Evolutionary conservation across 768 basidiomycete species (phyloP).

Genomic region (Boletus edulis): DNA sequence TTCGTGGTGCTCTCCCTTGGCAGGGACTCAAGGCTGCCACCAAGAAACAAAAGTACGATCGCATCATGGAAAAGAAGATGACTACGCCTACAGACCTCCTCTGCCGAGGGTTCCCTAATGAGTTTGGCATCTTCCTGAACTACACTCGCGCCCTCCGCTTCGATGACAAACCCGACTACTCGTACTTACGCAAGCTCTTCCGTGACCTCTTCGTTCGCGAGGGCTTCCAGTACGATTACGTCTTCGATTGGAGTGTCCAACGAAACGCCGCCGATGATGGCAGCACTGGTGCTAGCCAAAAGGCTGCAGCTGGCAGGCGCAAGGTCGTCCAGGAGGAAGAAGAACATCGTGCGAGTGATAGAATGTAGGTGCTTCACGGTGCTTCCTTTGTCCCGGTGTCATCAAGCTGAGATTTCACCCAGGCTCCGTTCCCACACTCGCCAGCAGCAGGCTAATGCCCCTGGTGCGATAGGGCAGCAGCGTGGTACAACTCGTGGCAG

Average conservation of each 20-base stretch:
- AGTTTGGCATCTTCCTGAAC: constrained; percentile 99
- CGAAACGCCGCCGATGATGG: constrained; percentile 68
- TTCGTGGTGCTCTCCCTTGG: constrained; percentile 97
- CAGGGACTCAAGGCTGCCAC: constrained; percentile 99
- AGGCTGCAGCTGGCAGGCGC: constrained; percentile 59
- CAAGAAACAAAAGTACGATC: constrained; percentile 99
- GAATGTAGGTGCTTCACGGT: constrained; percentile 61
- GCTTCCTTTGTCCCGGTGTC: constrained; percentile 10
- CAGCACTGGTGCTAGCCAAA: constrained; percentile 57
- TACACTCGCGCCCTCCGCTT: constrained; percentile 98
- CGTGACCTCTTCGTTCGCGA: constrained; percentile 96
- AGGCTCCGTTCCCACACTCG: constrained; percentile 88
- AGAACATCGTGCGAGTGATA: constrained; percentile 76
- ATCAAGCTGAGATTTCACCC: constrained; percentile 14
- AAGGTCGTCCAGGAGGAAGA: constrained; percentile 87
- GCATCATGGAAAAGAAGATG: constrained; percentile 99
- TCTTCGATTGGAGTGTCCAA: constrained; percentile 98
- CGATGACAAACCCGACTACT: constrained; percentile 99
- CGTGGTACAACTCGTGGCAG: constrained; percentile 40
- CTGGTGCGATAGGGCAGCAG: constrained; percentile 46
- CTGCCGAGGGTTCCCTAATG: constrained; percentile 99
- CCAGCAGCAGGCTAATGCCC: constrained; percentile 64
- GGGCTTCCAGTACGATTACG: constrained; percentile 98
- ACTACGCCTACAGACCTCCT: constrained; percentile 95
- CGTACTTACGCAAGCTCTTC: constrained; percentile 99